A percentile compares a stretch with the other conserved stretches of the same genome.
phyloP scores from a whole-genome alignment of 176 grass and related monocot species.

The Rhipidocladum racemiflorum region DNA sequence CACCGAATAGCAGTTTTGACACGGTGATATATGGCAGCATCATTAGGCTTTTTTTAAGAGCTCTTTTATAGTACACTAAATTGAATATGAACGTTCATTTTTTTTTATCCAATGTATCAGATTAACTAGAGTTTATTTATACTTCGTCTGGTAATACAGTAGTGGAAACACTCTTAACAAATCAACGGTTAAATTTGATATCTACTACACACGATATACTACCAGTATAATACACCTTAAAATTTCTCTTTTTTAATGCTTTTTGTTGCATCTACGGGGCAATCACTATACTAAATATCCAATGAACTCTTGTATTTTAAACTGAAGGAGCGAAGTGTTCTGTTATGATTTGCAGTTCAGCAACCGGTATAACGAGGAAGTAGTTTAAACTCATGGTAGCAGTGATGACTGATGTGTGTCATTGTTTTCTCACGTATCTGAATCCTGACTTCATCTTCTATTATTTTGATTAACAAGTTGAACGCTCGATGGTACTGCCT shows the following conservation, averaged over 20 bases:
- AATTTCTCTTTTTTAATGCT: neutral
- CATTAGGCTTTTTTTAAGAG: neutral
- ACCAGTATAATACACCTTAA: too few species aligned
- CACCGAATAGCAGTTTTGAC: neutral
- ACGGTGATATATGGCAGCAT: neutral
- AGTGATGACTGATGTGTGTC: neutral
- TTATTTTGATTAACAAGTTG: neutral
- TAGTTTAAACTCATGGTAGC: neutral
- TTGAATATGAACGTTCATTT: too few species aligned
- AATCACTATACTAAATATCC: neutral
- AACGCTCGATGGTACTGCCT: neutral
- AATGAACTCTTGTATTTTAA: constrained; percentile 7
- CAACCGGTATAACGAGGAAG: constrained; percentile 1
- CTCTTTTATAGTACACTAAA: too few species aligned
- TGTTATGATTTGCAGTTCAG: neutral
- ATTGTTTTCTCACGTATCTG: neutral
- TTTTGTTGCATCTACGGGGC: neutral
- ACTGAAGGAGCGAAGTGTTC: neutral
- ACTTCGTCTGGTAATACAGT: too few species aligned
- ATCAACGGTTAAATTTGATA: too few species aligned
- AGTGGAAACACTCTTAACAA: too few species aligned
- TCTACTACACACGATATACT: too few species aligned
- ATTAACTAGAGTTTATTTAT: too few species aligned
- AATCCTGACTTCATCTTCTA: neutral
- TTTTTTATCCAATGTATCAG: too few species aligned